Evolutionary conservation across 331 rosid species (phyloP).

Genomic region (Prunus yedoensis): DNA sequence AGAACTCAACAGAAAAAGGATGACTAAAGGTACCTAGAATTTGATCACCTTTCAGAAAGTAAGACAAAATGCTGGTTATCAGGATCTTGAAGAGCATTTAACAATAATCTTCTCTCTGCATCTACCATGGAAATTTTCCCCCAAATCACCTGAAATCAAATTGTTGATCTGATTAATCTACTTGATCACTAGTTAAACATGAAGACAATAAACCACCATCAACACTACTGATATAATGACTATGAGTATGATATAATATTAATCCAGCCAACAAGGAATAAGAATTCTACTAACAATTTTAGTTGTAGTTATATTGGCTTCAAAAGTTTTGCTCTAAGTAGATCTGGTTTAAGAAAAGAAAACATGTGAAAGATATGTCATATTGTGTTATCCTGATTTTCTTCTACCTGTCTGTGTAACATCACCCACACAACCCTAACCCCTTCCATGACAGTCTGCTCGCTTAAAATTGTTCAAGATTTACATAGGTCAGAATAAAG

Average conservation of each 20-base stretch:
- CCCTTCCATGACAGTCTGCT: not conserved
- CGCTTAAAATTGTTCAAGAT: not conserved
- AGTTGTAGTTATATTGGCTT: not conserved
- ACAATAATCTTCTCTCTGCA: constrained; percentile 94
- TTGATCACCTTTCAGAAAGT: constrained; percentile 88
- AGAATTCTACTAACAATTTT: not conserved
- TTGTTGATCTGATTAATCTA: constrained; percentile 22
- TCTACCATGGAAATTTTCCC: constrained; percentile 98
- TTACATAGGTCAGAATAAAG: not conserved
- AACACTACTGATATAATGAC: not conserved
- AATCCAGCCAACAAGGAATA: not conserved
- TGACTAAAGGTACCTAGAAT: constrained; percentile 23
- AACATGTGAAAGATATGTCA: not conserved
- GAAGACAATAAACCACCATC: not conserved
- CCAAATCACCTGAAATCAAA: constrained; percentile 79
- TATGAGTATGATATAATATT: not conserved
- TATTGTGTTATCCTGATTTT: not conserved
- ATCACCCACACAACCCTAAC: not conserved
- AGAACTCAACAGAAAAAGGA: constrained; percentile 11
- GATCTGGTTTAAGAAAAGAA: not conserved
- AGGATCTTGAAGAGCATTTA: constrained; percentile 83
- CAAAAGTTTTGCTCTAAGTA: not conserved
- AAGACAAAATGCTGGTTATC: constrained; percentile 92
- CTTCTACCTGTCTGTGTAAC: not conserved
- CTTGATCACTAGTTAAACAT: constrained; percentile 2